Base-by-base conservation (phyloP, 352 stramenopile species). In the Globisporangium nagaii region DNA sequence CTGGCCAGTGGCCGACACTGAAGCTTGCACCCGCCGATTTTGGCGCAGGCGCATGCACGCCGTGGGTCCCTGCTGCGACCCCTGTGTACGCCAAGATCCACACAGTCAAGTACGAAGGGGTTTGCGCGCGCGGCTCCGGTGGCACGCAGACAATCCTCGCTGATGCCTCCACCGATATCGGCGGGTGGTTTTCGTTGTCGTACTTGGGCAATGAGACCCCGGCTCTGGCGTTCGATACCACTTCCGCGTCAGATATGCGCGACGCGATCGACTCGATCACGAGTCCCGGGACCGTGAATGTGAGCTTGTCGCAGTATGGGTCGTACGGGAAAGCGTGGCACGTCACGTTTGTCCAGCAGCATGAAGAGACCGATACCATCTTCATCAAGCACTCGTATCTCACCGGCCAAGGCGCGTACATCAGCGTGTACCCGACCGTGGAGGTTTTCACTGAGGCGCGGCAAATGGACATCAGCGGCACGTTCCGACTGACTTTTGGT, bases 181-280 rank as follows among this genome's bases (percentile, higher is more conserved):
- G 81, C 13, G 95, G 95, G 0, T 88, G 74, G 22, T 98, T 98
- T 52, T 88, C 75, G 4, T 63, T 99, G 0, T 86, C 74, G 6
- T 98, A 98, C 60, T 66, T 85, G 32, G 75, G 73, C 2, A 68
- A 95, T 65, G 72, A 84, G 54, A 98, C 91, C 0, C 40, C 55
- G 12, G 58, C 73, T 0, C 55, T 98, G 28, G 44, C 62, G 1
- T 87, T 79, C 45, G 65, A 73, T 79, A 84, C 66, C 56, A 98
- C 81, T 41, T 88, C 87, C 6, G 77, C 81, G 1, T 73, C 76
- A 2, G 76, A 83, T 27, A 80, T 98, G 65, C 85, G 88, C 7
- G 78, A 75, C 15, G 90, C 87, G 2, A 82, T 99, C 20, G 78
- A 98, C 49, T 78, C 73, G 0, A 85, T 98, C 54, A 98, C 75